A percentile compares a stretch with the other conserved stretches of the same genome.
Evolutionary conservation across 345 rosid species (phyloP).

Genomic region (Corchorus olitorius): DNA sequence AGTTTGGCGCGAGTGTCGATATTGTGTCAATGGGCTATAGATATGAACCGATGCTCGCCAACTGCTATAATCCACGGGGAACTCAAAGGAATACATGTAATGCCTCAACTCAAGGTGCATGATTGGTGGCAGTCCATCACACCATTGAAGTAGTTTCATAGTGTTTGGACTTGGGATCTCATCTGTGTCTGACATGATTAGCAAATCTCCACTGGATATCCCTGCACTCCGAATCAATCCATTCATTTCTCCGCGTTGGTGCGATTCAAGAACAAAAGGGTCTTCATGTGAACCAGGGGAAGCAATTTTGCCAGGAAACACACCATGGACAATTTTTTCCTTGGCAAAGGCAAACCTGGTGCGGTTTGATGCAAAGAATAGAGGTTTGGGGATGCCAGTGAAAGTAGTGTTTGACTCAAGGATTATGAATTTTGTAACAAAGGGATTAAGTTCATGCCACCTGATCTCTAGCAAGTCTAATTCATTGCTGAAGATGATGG

Average conservation of each 20-base stretch:
- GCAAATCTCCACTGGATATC: constrained; percentile 61
- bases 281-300: constrained; percentile 39
- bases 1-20: constrained; percentile 74
- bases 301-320: constrained; percentile 55
- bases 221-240: constrained; percentile 62
- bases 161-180: constrained; percentile 93
- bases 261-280: constrained; percentile 68
- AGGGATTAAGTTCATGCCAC: constrained; percentile 76
- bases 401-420: constrained; percentile 88
- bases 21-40: constrained; percentile 49
- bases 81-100: constrained; percentile 89
- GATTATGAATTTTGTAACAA: constrained; percentile 68
- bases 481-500: constrained; percentile 87
- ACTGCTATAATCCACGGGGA: constrained; percentile 84
- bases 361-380: constrained; percentile 53
- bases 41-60: constrained; percentile 77
- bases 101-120: constrained; percentile 77
- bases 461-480: constrained; percentile 80
- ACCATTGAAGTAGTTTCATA: constrained; percentile 75
- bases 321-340: constrained; percentile 63
- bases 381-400: constrained; percentile 87
- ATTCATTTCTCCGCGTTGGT: constrained; percentile 71
- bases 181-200: constrained; percentile 81
- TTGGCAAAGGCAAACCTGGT: constrained; percentile 61
- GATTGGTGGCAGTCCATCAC: constrained; percentile 66